A percentile compares a stretch with the other conserved stretches of the same genome.
These are phyloP conservation scores for Boletus rex-veris DNA, from an alignment of 768 basidiomycete genomes.

Conservation along the genomic window DNA sequence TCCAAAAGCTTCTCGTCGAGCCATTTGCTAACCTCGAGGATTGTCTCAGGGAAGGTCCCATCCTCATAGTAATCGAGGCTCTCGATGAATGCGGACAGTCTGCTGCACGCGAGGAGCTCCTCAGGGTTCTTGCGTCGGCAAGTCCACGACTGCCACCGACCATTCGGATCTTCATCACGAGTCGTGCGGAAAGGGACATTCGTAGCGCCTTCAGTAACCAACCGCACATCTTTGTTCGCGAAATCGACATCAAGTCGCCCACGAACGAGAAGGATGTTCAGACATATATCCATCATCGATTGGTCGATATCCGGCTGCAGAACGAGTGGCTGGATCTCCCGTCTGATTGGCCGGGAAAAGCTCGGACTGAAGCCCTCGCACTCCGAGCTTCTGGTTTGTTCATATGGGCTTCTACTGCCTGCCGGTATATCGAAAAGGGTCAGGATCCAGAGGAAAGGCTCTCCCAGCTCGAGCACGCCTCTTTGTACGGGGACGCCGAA, in stretches of 20 bases:
- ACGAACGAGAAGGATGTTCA: slow-evolving; percentile 25
- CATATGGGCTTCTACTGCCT: slow-evolving; percentile 33
- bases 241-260: slow-evolving; percentile 28
- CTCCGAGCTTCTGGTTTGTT: slow-evolving; percentile 33
- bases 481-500: slow-evolving; percentile 25
- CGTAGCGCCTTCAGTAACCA: slow-evolving; percentile 7
- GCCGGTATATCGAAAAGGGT: slow-evolving; percentile 29
- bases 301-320: slow-evolving; percentile 25
- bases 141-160: slow-evolving; percentile 17
- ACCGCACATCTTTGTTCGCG: slow-evolving; percentile 12
- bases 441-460: slow-evolving; percentile 32
- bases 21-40: slow-evolving; percentile 21
- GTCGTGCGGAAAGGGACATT: slow-evolving; percentile 33
- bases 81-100: slow-evolving; percentile 33
- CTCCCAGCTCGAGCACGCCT: slow-evolving; percentile 17
- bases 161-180: slow-evolving; percentile 32
- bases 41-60: slow-evolving; percentile 24
- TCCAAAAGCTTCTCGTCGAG: slow-evolving; percentile 33
- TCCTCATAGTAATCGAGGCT: slow-evolving; percentile 35
- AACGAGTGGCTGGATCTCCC: slow-evolving; percentile 27
- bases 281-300: slow-evolving; percentile 24
- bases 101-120: slow-evolving; percentile 23
- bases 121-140: slow-evolving; percentile 28
- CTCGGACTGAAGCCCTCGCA: slow-evolving; percentile 13
- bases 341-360: slow-evolving; percentile 30